phyloP scores from a whole-genome alignment of 2,329 filamentous ascomycete genomes.

The Aspergillus felis region DNA sequence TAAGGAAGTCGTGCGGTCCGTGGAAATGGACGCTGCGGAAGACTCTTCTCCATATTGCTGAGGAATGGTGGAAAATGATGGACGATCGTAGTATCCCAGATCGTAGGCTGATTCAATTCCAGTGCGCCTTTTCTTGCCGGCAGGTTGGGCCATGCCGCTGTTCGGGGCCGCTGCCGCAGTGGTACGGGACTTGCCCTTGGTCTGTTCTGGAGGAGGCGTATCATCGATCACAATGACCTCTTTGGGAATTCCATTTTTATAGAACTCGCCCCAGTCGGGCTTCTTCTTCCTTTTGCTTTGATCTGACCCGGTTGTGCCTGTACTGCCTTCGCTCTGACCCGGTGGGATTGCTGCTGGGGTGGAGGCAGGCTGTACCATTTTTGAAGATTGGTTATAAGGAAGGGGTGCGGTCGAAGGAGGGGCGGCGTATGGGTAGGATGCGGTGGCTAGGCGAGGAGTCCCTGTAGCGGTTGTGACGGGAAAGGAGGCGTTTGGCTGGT shows the following conservation, averaged over 20 bases:
- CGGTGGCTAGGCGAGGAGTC: constrained; percentile 40
- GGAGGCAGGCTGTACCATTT: constrained; percentile 35
- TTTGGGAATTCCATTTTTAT: constrained; percentile 76
- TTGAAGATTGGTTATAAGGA: constrained; percentile 32
- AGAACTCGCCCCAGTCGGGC: constrained; percentile 76
- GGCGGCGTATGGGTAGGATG: constrained; percentile 41
- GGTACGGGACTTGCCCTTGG: constrained; percentile 20
- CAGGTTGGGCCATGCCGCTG: constrained; percentile 38
- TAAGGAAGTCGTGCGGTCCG: constrained; percentile 76
- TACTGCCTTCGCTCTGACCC: constrained; percentile 36
- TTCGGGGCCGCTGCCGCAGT: constrained; percentile 24
- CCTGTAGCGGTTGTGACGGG: constrained; percentile 43
- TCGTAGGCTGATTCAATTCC: constrained; percentile 60
- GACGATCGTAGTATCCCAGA: constrained; percentile 65
- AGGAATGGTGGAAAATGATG: constrained; percentile 70
- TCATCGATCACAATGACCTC: constrained; percentile 80
- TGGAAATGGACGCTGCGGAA: constrained; percentile 70
- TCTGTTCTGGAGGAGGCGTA: constrained; percentile 51
- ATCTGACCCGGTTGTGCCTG: constrained; percentile 35
- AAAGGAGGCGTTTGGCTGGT: constrained; percentile 53
- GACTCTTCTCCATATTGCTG: constrained; percentile 64
- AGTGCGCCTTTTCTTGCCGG: constrained; percentile 70
- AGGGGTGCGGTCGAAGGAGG: constrained; percentile 31
- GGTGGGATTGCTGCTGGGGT: constrained; percentile 34
- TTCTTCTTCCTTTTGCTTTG: constrained; percentile 50